Evolutionary conservation across 1,139 yeast genomes (phyloP), one percentile per base, ranked within the genome.

Genomic region (Trichomonascaceae sp.): DNA sequence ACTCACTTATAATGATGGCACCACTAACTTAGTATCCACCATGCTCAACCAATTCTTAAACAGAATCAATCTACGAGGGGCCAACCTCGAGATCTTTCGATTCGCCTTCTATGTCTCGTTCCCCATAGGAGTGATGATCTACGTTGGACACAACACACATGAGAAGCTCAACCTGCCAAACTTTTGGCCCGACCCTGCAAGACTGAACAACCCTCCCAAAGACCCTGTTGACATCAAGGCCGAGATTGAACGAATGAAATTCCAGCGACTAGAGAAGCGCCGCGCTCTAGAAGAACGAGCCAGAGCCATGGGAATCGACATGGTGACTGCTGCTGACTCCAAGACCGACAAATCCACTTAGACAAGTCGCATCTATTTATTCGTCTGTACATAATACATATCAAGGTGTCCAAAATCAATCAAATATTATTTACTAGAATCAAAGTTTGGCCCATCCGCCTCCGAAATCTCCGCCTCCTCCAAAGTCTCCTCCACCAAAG

Each of bases 121-220:
- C 2, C 97, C 96, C 1, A 80, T 87, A 34, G 70, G 72, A 15
- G 77, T 85, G 48, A 87, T 87, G 97, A 76, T 82, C 57, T 87
- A 79, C 49, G 87, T 84, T 33, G 96, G 96, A 52, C 69, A 79
- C 29, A 87, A 85, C 48, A 79, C 96, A 1, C 94, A 87, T 56
- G 72, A 68, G 47, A 85, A 84, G 60, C 74, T 87, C 55, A 82
- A 84, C 52, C 75, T 85, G 36, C 93, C 93, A n/a, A 94, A 94
- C 13, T 85, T 82, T 58, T 84, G 94, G 94, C 97, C 97, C 1
- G 96, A 85, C 56, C 96, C 96, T 27, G 79, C 80, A 26, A 78
- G 95, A 2, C 67, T 84, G 46, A 84, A 85, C 53, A 79, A 80
- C 57, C 76, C 87, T 26, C 97, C 96, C 3, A 87, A 84, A 52